Percentiles rank a stretch among this genome's conserved stretches.
Evolutionary conservation across 768 basidiomycete species (phyloP).

Genomic region (Termitomyces sp.): DNA sequence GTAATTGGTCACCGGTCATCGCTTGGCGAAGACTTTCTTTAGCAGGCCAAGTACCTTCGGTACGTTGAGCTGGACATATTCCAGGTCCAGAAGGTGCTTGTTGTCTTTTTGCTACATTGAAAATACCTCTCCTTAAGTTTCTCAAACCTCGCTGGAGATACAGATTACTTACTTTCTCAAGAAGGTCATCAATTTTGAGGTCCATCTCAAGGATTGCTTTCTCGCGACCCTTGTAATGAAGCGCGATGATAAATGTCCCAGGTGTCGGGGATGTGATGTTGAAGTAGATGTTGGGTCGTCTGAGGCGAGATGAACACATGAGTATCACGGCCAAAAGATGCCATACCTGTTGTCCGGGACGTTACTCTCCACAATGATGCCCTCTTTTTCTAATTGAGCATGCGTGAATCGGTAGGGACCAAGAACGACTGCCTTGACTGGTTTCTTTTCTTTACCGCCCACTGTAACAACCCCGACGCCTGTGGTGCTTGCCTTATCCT

Average conservation of each 20-base stretch:
- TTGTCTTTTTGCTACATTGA: constrained; percentile 91
- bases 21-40: constrained; percentile 92
- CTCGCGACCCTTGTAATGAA: constrained; percentile 98
- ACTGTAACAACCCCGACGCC: constrained; percentile 94
- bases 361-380: constrained; percentile 98
- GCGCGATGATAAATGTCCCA: constrained; percentile 96
- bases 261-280: constrained; percentile 97
- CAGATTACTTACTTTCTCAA: constrained; percentile 78
- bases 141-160: not conserved
- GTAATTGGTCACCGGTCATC: constrained; percentile 59
- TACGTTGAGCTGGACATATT: constrained; percentile 97
- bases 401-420: constrained; percentile 98
- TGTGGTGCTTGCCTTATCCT: constrained; percentile 82
- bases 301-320: constrained; percentile 23
- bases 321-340: not conserved
- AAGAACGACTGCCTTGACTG: constrained; percentile 74
- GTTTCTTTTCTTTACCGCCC: constrained; percentile 97
- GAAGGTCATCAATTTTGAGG: constrained; percentile 94
- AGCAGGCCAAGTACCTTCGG: constrained; percentile 88
- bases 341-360: constrained; percentile 94
- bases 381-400: constrained; percentile 97
- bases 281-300: constrained; percentile 98
- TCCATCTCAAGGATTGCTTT: constrained; percentile 99
- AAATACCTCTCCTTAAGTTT: not conserved
- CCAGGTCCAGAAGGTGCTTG: constrained; percentile 91